Base-by-base conservation (phyloP, 2,329 filamentous ascomycete species). In the Talaromyces sp. region DNA sequence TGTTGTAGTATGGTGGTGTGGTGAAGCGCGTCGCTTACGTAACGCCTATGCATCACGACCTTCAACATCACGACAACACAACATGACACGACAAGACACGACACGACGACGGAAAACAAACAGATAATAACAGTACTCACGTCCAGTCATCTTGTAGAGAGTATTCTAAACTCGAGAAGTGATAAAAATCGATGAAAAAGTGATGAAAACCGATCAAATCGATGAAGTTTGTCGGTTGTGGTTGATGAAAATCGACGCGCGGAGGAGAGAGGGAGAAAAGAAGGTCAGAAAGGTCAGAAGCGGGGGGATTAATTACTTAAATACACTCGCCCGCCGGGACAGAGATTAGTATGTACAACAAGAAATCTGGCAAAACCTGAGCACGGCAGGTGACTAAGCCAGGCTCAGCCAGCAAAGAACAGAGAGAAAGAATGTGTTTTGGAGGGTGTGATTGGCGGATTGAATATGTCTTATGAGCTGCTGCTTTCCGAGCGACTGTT, bases 391-490 rank as follows among this genome's bases (percentile, higher is more conserved):
- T 67, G 66, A 68, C 62, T 72, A 72, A 74, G 70, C 60, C 31
- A 22, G 11, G 6, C 24, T 19, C 27, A 14, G 3, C 6, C 16
- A 16, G 47, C 24, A 16, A 33, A 39, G 33, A 59, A 59, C 67
- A 66, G 35, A 68, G 66, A 66, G 56, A 64, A 62, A 49, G 63
- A 67, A 68, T 43, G 56, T 43, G 41, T 62, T 62, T 66, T 60
- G 69, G 65, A 35, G 19, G 8, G 27, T 19, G 14, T 78, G 72
- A 75, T 77, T 78, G 76, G 74, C 70, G 70, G 71, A 68, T 63
- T 72, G 76, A 79, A 76, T 71, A 73, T 68, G 68, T 60, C 75
- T 78, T 78, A 77, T 76, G 75, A 78, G 75, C 70, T 73, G 71
- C 73, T 69, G 74, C 71, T 77, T 79, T 79, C 68, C 68, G 74